Percentiles rank a stretch among this genome's conserved stretches.
Evolutionary conservation across 2,329 filamentous ascomycete species (phyloP).

Genomic region (Fusarium tricinctum): DNA sequence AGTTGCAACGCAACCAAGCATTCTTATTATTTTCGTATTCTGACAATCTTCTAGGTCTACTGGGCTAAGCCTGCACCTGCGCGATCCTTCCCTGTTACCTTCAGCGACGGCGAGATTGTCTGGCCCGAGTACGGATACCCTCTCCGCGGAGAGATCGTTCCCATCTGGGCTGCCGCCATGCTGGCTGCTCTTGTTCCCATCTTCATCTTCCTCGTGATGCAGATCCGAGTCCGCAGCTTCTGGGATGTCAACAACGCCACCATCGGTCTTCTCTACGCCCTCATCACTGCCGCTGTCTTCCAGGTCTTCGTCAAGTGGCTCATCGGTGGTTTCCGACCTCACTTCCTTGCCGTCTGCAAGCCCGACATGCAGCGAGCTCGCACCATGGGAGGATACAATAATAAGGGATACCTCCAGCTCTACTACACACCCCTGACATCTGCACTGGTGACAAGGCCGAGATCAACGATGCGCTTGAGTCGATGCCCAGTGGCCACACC

Average conservation of each 20-base stretch:
- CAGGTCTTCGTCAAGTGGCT: constrained; percentile 83
- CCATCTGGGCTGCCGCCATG: constrained; percentile 78
- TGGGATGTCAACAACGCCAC: constrained; percentile 80
- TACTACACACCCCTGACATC: constrained; percentile 78
- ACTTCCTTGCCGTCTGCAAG: constrained; percentile 79
- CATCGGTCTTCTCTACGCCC: constrained; percentile 76
- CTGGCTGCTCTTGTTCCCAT: constrained; percentile 76
- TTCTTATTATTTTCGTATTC: not conserved
- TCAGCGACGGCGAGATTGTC: constrained; percentile 76
- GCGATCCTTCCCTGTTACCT: constrained; percentile 78
- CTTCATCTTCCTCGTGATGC: constrained; percentile 72
- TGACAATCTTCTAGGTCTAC: constrained; percentile 64
- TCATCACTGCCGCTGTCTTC: constrained; percentile 80
- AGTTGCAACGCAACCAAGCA: constrained; percentile 39
- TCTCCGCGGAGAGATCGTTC: constrained; percentile 76
- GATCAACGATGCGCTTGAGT: constrained; percentile 78
- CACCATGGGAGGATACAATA: constrained; percentile 58
- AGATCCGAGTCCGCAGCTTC: constrained; percentile 76
- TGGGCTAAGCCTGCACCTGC: constrained; percentile 74
- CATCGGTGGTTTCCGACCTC: constrained; percentile 79
- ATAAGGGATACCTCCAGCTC: constrained; percentile 67
- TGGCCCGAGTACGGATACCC: constrained; percentile 80
- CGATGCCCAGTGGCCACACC: constrained; percentile 80
- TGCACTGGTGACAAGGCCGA: constrained; percentile 75
- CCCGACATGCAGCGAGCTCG: constrained; percentile 56